Base-by-base conservation (phyloP, 768 basidiomycete species). In the Flagelloscypha sp. region DNA sequence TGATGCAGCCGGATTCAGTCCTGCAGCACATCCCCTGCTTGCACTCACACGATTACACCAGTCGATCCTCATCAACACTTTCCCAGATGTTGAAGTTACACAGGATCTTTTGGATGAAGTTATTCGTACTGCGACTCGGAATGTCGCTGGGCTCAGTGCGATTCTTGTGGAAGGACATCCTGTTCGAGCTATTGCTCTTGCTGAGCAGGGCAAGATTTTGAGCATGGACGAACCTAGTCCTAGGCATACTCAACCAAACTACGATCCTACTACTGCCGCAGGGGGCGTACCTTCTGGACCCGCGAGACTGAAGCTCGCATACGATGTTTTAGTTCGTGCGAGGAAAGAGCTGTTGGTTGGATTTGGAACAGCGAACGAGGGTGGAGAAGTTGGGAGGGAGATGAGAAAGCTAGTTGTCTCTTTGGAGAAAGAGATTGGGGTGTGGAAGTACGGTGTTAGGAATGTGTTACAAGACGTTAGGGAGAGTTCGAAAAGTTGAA, bases 191-290 rank as follows among this genome's bases (percentile, higher is more conserved):
- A 61, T 93, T 16, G 76, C 83, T 4, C 59, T 81, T 6, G 77
- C 80, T 2, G 89, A 93, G 53, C 63, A 87, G 5, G 88, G 84
- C 0, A 92, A 89, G 58, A 59, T 90, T 6, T 65, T 92, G 5
- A 74, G 75, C 0, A 81, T 89, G 1, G 84, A 89, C 47, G 85
- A 88, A 49, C 79, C 77, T 0, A 54, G 57, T 3, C 72, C 76
- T 3, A 53, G 53, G 2, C 40, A 47, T 22, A 41, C 45, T 10
- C 42, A 38, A 9, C 38, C 46, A 10, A 25, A 50, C 0, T 85
- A 78, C 50, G n/a, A n/a, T n/a, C n/a, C n/a, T n/a, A n/a, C n/a
- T n/a, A n/a, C n/a, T n/a, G n/a, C n/a, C n/a, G n/a, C n/a, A n/a
- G n/a, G n/a, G n/a, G n/a, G n/a, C n/a, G 84, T n/a, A n/a, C n/a